phyloP scores from a whole-genome alignment of 2,329 filamentous ascomycete species.

The Calonectria hawksworthii region DNA sequence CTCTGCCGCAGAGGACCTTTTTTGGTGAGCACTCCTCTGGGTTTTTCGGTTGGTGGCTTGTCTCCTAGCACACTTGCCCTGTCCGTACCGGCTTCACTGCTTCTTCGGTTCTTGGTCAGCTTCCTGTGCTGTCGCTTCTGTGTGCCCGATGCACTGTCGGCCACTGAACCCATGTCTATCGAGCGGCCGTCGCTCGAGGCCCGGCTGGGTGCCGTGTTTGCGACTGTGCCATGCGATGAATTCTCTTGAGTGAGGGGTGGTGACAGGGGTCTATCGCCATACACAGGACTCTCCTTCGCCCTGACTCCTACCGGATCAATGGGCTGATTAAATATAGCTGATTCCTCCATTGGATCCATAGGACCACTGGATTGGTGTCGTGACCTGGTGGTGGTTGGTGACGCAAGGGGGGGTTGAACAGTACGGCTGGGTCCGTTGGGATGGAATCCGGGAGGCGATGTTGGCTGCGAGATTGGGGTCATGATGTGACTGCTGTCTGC shows the following conservation, averaged over 20 bases:
- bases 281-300: constrained; percentile 46
- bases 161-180: constrained; percentile 46
- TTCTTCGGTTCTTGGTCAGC: constrained; percentile 57
- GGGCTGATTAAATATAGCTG: constrained; percentile 51
- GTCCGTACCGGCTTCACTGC: constrained; percentile 52
- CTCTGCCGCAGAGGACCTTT: constrained; percentile 51
- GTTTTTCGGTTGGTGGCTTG: constrained; percentile 33
- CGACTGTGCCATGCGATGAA: constrained; percentile 38
- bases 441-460: constrained; percentile 3
- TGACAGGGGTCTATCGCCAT: constrained; percentile 36
- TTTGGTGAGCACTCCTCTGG: constrained; percentile 55
- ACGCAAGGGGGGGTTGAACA: constrained; percentile 21
- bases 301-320: constrained; percentile 43
- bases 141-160: constrained; percentile 39
- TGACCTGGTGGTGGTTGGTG: background rate
- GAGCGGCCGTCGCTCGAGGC: constrained; percentile 52
- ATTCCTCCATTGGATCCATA: constrained; percentile 50
- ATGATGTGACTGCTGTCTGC: constrained; percentile 22
- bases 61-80: constrained; percentile 40
- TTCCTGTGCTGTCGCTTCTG: constrained; percentile 57
- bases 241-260: constrained; percentile 40
- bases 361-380: constrained; percentile 14
- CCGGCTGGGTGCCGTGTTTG: constrained; percentile 43
- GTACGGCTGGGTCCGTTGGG: constrained; percentile 27
- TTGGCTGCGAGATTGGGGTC: constrained; percentile 27